Evolutionary conservation across 2,329 filamentous ascomycete genomes (phyloP), one percentile per base, ranked within the genome.

Genomic region (Fusarium anguioides): DNA sequence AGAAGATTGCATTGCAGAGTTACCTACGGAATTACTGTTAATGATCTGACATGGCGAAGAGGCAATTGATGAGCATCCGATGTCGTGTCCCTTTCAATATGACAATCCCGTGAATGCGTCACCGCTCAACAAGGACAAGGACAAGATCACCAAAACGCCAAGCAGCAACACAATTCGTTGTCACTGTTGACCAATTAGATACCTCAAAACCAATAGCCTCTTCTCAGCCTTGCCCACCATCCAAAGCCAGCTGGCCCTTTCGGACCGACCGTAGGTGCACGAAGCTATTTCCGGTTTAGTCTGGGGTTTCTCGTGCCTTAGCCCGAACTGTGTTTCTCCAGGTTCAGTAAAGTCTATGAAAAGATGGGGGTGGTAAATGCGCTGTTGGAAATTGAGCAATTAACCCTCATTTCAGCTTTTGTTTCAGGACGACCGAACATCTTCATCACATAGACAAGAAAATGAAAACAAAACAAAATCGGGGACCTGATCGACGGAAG

Each of bases 211-310:
- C 20, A 11, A 5, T 23, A 39, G 40, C 48, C 57, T 48, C 18
- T 17, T 54, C 40, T 72, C 70, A 72, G 70, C 70, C 70, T 72
- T 54, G 68, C 39, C 36, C 37, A 27, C 55, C 29, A 8, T 35
- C 46, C 61, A 59, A 48, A 27, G 24, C 17, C 29, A 35, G 48
- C 29, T 62, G 63, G 72, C 72, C 72, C 71, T 68, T 75, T 75
- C 72, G 72, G 72, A 51, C 72, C 72, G 72, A 74, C 47, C 50
- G 44, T 44, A 18, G 48, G 26, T 21, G 27, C 57, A 40, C 64
- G 45, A 68, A 42, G 23, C 37, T 55, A 15, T 2, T 56, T 68
- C 53, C 12, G 64, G 70, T 26, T 29, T 73, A 73, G 68, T 58
- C 59, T 62, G 61, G 64, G 66, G 55, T 53, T 54, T 12, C 7